Evolutionary conservation across 148 eudicot genomes (phyloP).

Genomic region (Persicaria tinctoria): DNA sequence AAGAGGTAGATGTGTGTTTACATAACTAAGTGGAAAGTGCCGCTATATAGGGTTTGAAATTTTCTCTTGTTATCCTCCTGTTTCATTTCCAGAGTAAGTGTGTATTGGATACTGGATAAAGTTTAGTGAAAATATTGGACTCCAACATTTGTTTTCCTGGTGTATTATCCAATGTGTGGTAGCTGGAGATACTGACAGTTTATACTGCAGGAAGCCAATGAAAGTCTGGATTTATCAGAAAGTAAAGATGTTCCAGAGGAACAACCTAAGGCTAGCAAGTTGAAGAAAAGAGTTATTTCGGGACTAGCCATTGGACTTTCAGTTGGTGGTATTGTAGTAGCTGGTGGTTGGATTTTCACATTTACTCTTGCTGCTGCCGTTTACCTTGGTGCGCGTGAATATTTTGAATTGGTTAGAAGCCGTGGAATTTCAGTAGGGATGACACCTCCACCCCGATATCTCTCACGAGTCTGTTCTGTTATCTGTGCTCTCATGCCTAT

Average conservation of each 20-base stretch:
- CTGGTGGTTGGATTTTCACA: slow-evolving; percentile 95
- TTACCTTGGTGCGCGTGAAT: slow-evolving; percentile 73
- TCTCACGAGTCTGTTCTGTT: slow-evolving; percentile 84
- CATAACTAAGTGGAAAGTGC: background rate
- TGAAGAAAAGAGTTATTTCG: slow-evolving; percentile 66
- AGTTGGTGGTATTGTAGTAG: slow-evolving; percentile 65
- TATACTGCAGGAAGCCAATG: slow-evolving; percentile 48
- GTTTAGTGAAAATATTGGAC: background rate
- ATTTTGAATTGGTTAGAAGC: slow-evolving; percentile 89
- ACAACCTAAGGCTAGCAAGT: slow-evolving; percentile 48
- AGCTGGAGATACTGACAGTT: slow-evolving; percentile 27
- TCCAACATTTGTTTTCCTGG: background rate
- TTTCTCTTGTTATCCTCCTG: background rate
- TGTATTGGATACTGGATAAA: background rate
- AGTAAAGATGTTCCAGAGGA: slow-evolving; percentile 33
- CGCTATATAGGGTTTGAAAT: background rate
- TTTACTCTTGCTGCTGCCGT: slow-evolving; percentile 60
- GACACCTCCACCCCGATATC: slow-evolving; percentile 95
- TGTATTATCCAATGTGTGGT: background rate
- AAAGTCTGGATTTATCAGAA: slow-evolving; percentile 19
- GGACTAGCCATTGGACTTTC: slow-evolving; percentile 79
- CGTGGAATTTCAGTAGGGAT: slow-evolving; percentile 83
- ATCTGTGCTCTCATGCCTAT: slow-evolving; percentile 82
- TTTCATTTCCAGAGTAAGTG: background rate
- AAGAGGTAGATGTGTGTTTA: background rate